Evolutionary conservation across 2,329 filamentous ascomycete species (phyloP), one percentile per base, ranked within the genome.

Genomic region (Aureobasidium pullulans): DNA sequence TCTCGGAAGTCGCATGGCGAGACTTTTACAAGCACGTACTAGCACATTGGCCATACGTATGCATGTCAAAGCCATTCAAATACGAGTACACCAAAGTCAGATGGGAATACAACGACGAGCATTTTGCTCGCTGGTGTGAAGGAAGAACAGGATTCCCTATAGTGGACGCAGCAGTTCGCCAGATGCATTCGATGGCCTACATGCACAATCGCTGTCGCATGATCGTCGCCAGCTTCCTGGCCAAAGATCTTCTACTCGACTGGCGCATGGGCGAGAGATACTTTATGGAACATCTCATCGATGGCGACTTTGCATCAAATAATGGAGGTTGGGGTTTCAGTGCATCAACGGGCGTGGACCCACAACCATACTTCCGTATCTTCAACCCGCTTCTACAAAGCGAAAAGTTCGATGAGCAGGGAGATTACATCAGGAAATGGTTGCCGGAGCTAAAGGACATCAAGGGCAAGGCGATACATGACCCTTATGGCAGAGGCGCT

Each of bases 1-100:
- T 94, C 63, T 85, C 85, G 57, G 90, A 95, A 71, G 79, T 95
- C 3, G 90, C 89, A 0, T 94, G 90, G 90, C 79, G 90, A 13
- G 90, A 95, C 67, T 95, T 95, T 68, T 95, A 95, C 75, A 90
- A 86, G 67, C 89, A 94, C 69, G 88, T 96, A 3, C 75, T 96
- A 5, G 88, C 86, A 0, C 77, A 92, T 62, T 96, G 90, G 89
- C 92, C 92, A 0, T 92, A 91, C 66, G 78, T 91, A 6, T 90
- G 84, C 69, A 89, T 89, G 86, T 84, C 84, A 71, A 88, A 88
- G 65, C 84, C 85, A 1, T 88, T 88, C 79, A 96, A 96, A 68
- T 88, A 87, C 37, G 89, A 92, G 67, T 94, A 90, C 72, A 85
- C 88, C 46, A 86, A 92, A 65, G 86, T 96, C 49, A 74, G 82